phyloP scores from a whole-genome alignment of 192 early-diverging fungal genomes.

The Fimicolochytrium jonesii region DNA sequence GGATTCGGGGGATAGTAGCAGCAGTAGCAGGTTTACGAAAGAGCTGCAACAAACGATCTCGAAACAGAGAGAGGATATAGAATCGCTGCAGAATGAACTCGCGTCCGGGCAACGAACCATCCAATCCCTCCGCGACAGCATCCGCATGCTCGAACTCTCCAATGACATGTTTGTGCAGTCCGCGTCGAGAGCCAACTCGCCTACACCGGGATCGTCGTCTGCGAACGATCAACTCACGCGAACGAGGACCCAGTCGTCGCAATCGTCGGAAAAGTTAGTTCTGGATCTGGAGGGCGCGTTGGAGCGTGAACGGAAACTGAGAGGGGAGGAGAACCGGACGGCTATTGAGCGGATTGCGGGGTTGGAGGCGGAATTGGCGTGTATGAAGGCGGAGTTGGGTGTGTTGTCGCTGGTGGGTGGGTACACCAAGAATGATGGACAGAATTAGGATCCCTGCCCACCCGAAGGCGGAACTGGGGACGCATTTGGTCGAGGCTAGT shows the following conservation, averaged over 20 bases:
- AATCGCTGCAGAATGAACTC: conserved; percentile 25
- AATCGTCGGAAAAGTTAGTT: too few species aligned
- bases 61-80: conserved; percentile 23
- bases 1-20: too few species aligned
- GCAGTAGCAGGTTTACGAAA: too few species aligned
- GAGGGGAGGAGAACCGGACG: conserved; percentile 16
- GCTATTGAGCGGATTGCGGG: conserved; percentile 21
- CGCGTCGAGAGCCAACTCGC: conserved; percentile 4
- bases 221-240: not conserved
- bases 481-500: too few species aligned
- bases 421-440: too few species aligned
- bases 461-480: too few species aligned
- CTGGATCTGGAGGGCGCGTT: conserved; percentile 29
- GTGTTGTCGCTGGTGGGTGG: conserved; percentile 5
- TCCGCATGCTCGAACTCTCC: conserved; percentile 19
- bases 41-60: not conserved
- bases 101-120: conserved; percentile 1
- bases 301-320: conserved; percentile 21
- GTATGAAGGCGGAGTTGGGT: conserved; percentile 13
- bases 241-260: too few species aligned
- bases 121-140: conserved; percentile 7
- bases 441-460: too few species aligned
- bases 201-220: not conserved
- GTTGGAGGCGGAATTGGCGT: conserved; percentile 32
- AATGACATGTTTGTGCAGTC: conserved; percentile 21